Evolutionary conservation across 2,329 filamentous ascomycete genomes (phyloP), one percentile per base, ranked within the genome.

Genomic region (Venturia effusa): DNA sequence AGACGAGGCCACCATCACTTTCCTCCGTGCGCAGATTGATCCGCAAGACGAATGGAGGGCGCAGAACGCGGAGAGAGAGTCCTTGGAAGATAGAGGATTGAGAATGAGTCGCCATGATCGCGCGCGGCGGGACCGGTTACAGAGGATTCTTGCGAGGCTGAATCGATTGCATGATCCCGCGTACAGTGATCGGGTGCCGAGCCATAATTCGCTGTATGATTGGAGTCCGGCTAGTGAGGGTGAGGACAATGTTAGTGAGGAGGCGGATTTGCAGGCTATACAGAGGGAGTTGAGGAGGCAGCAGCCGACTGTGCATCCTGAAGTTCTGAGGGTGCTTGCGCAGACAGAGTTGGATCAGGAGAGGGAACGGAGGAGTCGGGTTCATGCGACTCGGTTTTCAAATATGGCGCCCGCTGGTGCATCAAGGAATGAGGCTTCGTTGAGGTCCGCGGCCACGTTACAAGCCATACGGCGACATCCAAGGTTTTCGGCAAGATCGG

Each of bases 131-230:
- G 72, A 78, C 62, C 69, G 76, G 54, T 66, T 80, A 68, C 76
- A 78, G 65, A 69, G 75, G 55, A 76, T 79, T n/a, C 78, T 83
- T 67, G 75, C 74, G 24, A 70, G 76, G 40, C 74, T 77, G 67
- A 76, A 74, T 61, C 74, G 79, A 63, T 73, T 80, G 40, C 74
- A 79, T 66, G 72, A 75, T 60, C 71, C 76, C 48, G 68, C 72
- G 45, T 85, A 85, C 68, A 80, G 83, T 65, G 78, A 81, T 67
- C 79, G 80, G 61, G 76, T 80, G 10, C 80, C 83, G 22, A 79
- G 78, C 68, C 73, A 78, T 66, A 82, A 84, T 68, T 79, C 76
- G 63, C 73, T 85, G 54, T 85, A 86, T 72, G 83, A 84, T 70
- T 86, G 84, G 84, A 45, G 32, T 32, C 82, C 83, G 40, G 45